Percentiles rank a stretch among this genome's conserved stretches.
These are phyloP conservation scores for Aspergillus nomiae DNA, from an alignment of 2,329 filamentous ascomycete genomes.

Conservation along the genomic window DNA sequence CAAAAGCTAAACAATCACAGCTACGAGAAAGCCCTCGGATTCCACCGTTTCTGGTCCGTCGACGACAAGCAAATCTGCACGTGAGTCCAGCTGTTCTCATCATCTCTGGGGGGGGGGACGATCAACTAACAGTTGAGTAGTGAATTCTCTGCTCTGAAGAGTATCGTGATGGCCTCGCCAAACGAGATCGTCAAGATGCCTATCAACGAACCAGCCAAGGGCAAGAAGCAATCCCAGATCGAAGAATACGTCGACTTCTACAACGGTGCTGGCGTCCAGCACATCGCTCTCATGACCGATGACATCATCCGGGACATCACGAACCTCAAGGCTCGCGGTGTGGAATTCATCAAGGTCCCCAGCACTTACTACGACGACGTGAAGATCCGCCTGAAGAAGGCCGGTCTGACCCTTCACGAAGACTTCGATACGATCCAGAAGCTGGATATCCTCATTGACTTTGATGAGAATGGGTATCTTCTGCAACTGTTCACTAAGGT, in stretches of 20 bases:
- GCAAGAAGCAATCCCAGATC: conserved; percentile 91
- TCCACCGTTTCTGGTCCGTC: conserved; percentile 97
- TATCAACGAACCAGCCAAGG: conserved; percentile 91
- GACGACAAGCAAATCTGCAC: conserved; percentile 90
- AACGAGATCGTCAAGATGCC: conserved; percentile 95
- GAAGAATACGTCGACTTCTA: conserved; percentile 94
- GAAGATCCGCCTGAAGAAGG: conserved; percentile 68
- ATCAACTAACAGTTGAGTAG: conserved; percentile 21
- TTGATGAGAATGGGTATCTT: conserved; percentile 88
- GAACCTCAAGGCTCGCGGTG: conserved; percentile 79
- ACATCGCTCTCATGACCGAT: conserved; percentile 81
- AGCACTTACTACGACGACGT: conserved; percentile 82
- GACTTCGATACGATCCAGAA: conserved; percentile 75
- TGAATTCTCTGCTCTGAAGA: conserved; percentile 85
- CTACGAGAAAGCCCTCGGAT: conserved; percentile 86
- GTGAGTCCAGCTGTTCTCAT: conserved; percentile 27
- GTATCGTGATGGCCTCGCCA: conserved; percentile 84
- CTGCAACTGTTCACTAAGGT: conserved; percentile 72
- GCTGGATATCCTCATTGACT: conserved; percentile 90
- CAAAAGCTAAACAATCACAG: conserved; percentile 38
- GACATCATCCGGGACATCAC: conserved; percentile 78
- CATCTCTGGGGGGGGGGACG: no score
- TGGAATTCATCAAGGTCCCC: conserved; percentile 91
- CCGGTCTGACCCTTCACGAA: conserved; percentile 66
- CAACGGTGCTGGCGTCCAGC: conserved; percentile 85